Base-by-base conservation (phyloP, 352 stramenopile genomes). In the Phytopythium helicoides region DNA sequence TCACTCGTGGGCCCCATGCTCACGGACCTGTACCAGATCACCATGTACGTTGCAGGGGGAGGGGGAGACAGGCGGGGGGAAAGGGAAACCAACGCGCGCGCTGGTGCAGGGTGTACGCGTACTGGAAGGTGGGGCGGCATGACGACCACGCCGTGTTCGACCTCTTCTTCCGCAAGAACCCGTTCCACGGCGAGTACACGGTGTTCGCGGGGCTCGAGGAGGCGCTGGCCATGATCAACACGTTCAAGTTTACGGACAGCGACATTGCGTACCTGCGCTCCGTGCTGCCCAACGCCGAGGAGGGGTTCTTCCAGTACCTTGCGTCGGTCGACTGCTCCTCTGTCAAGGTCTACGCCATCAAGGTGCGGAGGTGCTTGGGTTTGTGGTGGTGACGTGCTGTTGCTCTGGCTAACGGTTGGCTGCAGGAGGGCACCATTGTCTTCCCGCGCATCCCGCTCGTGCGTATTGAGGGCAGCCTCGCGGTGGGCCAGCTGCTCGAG, bases 151-250 rank as follows among this genome's bases (percentile, higher is more conserved):
- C 89, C 10, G 90, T 97, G 25, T 98, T 98, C 49, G 94, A 98
- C 48, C 71, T 99, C 5, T 99, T 99, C 73, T 99, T 99, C 80
- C 93, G 97, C 45, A 99, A 99, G 76, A 99, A 98, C 73, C 97
- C 97, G 12, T 99, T 99, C 74, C 77, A 98, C 49, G 97, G 97
- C 47, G 94, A 98, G 59, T 98, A 97, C 73, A 97, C 88, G 46
- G 83, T 98, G 26, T 98, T 98, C 60, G 92, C 86, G 31, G 95
- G 95, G 5, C 64, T 97, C 31, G 89, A 97, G 60, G 91, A 98
- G 63, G 63, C 84, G 79, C 62, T 98, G 71, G 78, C 84, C 34
- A 85, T 98, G 42, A 64, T 99, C 51, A 97, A 97, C 59, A 85
- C 87, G 45, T 99, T 98, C 70, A 79, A 80, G 19, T 99, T 99